Base-by-base conservation (phyloP, 164 flowering plant genomes). In the Berberis vulgaris region DNA sequence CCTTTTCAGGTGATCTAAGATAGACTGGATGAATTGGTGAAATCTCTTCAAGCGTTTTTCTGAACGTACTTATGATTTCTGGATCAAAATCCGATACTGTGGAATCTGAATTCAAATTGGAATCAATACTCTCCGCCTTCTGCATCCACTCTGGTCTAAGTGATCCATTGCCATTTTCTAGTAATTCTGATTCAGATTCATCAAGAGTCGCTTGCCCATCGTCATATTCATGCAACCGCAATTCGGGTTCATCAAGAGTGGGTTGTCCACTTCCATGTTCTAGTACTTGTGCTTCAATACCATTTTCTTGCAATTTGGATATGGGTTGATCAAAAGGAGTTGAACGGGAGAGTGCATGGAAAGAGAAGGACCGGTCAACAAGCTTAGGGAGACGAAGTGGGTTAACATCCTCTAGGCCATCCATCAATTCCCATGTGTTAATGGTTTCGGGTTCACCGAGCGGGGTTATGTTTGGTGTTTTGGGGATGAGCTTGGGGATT, bases 341-440 rank as follows among this genome's bases (percentile, higher is more conserved):
- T 6, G 52, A 54, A 46, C 39, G 41, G 0, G 70, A 39, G 11
- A 61, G 67, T 49, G 79, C 65, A 67, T 79, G 83, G 61, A 84
- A 87, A 4, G 97, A 87, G 67, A 84, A 81, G 68, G 84, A 81
- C 44, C 94, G 74, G 38, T 63, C 68, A 5, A 55, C 45, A 55
- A 65, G 64, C 3, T 78, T 73, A 5, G 59, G 57, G 10, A 59
- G 65, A 42, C 70, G 69, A 7, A 84, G 69, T 44, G 93, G 88
- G 60, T 83, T 81, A 6, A 43, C 45, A 62, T 91, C 96, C 54
- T 94, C 99, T 9, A 94, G 74, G 2, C 93, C 99, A 61, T 78
- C 99, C 99, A 94, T 94, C 62, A 94, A 41, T 62, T 93, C 98
- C 97, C 94, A 86, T 1, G 86, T 60, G 67, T 94, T 85, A 77